Evolutionary conservation across 495 filamentous ascomycete species (phyloP), one percentile per base, ranked within the genome.

Genomic region (Clohesyomyces aquaticus): DNA sequence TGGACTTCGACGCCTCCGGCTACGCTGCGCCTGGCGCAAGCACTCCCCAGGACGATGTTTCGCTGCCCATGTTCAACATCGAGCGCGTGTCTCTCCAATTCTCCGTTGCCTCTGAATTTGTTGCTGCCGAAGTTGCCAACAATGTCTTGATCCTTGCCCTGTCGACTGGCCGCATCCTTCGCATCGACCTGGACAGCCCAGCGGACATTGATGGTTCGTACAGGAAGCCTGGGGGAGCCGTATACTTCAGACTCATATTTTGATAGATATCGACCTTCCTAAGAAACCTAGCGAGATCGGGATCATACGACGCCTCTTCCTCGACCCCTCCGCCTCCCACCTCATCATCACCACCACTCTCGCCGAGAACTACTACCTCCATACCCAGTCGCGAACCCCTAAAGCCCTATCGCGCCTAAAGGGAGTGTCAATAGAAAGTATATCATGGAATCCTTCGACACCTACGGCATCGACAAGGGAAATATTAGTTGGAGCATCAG

Each of bases 401-500:
- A 89, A 94, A 61, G 81, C 87, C 22, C 79, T 98, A 32, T 86
- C 89, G 45, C 85, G 91, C 28, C 77, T 98, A 47, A 93, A 93
- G 71, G 90, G 90, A 9, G 90, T 97, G 45, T 76, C 82, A 10
- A 89, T 98, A 38, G 94, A 98, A 73, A 88, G 87, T 62, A 80
- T 98, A 66, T 91, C 93, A 49, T 98, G 94, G 94, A 97, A 90
- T 72, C 95, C 94, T 1, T 91, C 92, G n/a, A 78, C 91, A n/a
- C 95, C 94, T 4, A 97, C 94, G 19, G 88, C 91, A 14, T 96
- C 91, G 1, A 98, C 94, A 0, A 81, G 94, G 51, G 94, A 98
- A 78, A 98, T 98, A n/a, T 80, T 98, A 3, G 75, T 98, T 28
- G 94, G 95, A 21, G 86, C 93, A 21, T 84, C 88, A 21, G 95